Evolutionary conservation across 306 rosid genomes (phyloP), one percentile per base, ranked within the genome.

Genomic region (Acacia acuminata): DNA sequence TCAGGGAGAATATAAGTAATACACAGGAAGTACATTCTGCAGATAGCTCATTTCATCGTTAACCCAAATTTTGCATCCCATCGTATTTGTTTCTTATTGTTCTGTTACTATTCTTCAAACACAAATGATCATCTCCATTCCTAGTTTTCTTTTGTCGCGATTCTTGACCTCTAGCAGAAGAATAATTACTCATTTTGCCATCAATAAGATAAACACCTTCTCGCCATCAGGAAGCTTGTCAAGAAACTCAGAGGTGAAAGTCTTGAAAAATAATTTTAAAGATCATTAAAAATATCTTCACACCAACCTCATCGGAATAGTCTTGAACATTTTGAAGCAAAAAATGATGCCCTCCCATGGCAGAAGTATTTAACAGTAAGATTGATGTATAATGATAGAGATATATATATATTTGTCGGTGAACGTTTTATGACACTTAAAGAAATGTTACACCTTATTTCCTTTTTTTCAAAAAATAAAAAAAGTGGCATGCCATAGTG

Each of bases 191-290:
- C 7, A 55, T 38, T 40, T 40, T 56, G 44, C 44, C 34, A 70
- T 34, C 38, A 55, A 73, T 66, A 12, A 74, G 76, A 55, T 71
- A 72, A 36, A 80, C 71, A 96, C 99, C 99, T 92, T 96, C 72
- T 92, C 83, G 30, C 87, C 94, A 38, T 92, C 92, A 5, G 97
- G 78, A 90, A 96, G 97, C 15, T 90, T 94, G 79, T 86, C 97
- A 73, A 96, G 92, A 78, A 91, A 88, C 79, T 94, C 91, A 43
- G 83, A 27, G 27, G 27, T 27, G 27, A 27, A 27, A 27, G 27
- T 27, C 27, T 27, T 27, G 27, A 27, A 27, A 27, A 27, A 27
- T 27, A 27, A 27, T 27, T 27, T 27, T 27, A 27, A 27, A 27
- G 27, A 27, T 27, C 27, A 27, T 27, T 27, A 27, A 27, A 27